Percentiles rank a stretch among this genome's conserved stretches.
Conservation (phyloP, 371 early-diverging fungal genomes). For the Haplosporangium sp. region DNA sequence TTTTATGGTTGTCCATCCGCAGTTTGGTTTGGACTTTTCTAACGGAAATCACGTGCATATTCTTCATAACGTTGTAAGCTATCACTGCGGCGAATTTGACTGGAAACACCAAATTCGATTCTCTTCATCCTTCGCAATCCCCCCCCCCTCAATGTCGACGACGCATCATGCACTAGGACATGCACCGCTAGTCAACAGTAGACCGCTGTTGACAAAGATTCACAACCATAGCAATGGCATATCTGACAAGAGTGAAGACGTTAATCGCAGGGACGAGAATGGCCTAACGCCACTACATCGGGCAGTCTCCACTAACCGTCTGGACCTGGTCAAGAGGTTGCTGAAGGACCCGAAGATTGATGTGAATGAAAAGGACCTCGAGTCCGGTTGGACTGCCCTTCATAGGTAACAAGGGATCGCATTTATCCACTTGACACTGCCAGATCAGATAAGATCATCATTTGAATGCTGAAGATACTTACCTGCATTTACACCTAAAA, state of each 20-base stretch:
- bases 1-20: no score
- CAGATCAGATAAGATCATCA: no score
- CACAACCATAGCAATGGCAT: neutral
- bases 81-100: no score
- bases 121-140: neutral
- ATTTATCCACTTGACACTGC: neutral
- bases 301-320: constrained; percentile 29
- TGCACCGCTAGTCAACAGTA: neutral
- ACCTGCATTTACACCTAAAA: neutral
- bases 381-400: constrained; percentile 79
- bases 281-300: constrained; percentile 27
- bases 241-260: constrained; percentile 11
- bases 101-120: no score
- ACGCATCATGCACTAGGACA: constrained; percentile 2
- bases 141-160: neutral
- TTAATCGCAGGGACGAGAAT: constrained; percentile 30
- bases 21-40: no score
- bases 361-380: constrained; percentile 73
- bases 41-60: no score
- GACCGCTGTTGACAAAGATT: neutral
- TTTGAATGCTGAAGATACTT: no score
- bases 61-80: no score
- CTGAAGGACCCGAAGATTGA: constrained; percentile 63
- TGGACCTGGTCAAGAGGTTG: constrained; percentile 57
- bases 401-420: constrained; percentile 53